Base-by-base conservation (phyloP, 2,329 filamentous ascomycete genomes). In the Zymoseptoria passerinii region DNA sequence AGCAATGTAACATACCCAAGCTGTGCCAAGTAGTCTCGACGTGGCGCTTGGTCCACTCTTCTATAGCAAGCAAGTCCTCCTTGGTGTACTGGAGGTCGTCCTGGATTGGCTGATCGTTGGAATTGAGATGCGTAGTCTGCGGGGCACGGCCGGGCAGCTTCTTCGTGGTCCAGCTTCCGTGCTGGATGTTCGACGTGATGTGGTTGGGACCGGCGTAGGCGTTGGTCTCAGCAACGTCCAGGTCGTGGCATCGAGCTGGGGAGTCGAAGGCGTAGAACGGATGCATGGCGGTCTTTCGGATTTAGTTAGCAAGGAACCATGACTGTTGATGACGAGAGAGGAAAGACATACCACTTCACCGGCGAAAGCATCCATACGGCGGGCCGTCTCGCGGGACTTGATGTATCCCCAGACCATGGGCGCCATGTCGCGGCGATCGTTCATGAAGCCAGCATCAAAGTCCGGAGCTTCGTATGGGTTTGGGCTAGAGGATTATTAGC, bases 351-450 rank as follows among this genome's bases (percentile, higher is more conserved):
- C 58, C 8, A 89, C 87, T 71, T 92, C 88, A 60, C 88, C 88
- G 1, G 87, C 87, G 63, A 89, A 91, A 0, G 87, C 84, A 27
- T 86, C 81, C 88, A 90, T 90, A 63, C 87, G 83, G 3, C 88
- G 81, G 1, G 88, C 88, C 3, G 87, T 91, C 79, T 90, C 88
- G 58, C 88, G 85, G 1, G 85, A 89, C 76, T 90, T 90, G 78
- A 90, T 88, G 74, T 91, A 91, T 3, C 85, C 85, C 88, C 88
- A 91, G 5, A 92, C 87, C 85, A 89, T 90, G 8, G 88, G 87
- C 0, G 85, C 87, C 88, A 92, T 91, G 68, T 92, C 89, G 23
- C 88, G 81, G 74, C 89, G 86, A 74, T 92, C 88, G 67, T 89
- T 92, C 88, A 92, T 90, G 77, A 91, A 92, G 28, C 67, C 67